Conservation (phyloP, 192 early-diverging fungal species). For the Backusella macrospora region DNA sequence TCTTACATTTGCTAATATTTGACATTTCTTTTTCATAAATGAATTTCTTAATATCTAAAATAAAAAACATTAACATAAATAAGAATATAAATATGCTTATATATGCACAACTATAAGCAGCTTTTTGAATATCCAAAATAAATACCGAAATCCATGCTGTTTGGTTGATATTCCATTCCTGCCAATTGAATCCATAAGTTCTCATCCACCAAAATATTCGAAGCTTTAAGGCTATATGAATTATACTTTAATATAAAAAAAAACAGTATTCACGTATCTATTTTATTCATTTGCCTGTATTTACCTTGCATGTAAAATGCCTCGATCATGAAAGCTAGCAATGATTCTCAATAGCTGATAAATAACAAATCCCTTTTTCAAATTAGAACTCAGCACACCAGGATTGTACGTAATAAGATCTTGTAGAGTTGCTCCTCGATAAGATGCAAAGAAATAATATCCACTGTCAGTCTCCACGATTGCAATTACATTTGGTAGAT, state of each 20-base stretch:
- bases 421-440: conserved; percentile 54
- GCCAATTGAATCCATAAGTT: conserved; percentile 60
- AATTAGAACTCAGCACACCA: conserved; percentile 55
- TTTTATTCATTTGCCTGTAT: neutral
- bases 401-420: conserved; percentile 63
- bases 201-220: conserved; percentile 61
- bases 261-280: neutral
- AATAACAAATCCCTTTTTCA: conserved; percentile 64
- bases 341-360: conserved; percentile 59
- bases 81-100: neutral
- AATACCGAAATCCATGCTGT: conserved; percentile 22
- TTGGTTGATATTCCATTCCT: conserved; percentile 52
- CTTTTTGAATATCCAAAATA: neutral
- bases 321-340: conserved; percentile 54
- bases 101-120: neutral
- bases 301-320: conserved; percentile 59
- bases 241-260: neutral
- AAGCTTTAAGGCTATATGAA: conserved; percentile 42
- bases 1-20: conserved; percentile 14
- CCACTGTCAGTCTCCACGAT: conserved; percentile 55
- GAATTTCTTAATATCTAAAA: conserved; percentile 8
- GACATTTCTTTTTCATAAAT: neutral
- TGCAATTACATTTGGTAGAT: conserved; percentile 48
- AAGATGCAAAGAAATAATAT: conserved; percentile 56
- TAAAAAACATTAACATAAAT: neutral